Base-by-base conservation (phyloP, 495 filamentous ascomycete genomes). In the Penicillium pancosmium region DNA sequence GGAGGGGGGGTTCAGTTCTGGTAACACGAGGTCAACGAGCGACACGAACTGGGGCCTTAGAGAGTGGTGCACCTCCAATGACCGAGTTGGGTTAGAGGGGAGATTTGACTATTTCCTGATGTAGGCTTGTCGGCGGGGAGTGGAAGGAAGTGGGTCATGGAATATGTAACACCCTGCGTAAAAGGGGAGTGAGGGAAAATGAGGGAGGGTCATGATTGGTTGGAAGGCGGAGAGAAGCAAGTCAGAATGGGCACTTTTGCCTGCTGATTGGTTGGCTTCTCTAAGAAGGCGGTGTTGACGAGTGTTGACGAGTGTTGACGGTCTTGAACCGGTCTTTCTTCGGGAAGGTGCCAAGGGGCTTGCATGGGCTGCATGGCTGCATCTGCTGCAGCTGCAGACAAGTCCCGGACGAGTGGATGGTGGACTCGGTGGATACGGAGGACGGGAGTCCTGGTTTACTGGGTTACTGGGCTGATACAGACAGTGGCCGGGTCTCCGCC, bases 81-180 rank as follows among this genome's bases (percentile, higher is more conserved):
- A 48, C 46, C 48, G 48, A 55, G 35, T 44, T 55, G 13, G 33
- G 48, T 46, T 23, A 33, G 50, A 55, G 53, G 34, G 36, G 16
- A 35, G 43, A 57, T 50, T 35, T 50, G 40, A 25, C 52, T 56
- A 61, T 56, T 56, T 21, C 53, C 58, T 47, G 46, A 56, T 51
- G 23, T 21, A 43, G 52, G 36, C 23, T 16, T 6, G 21, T 10
- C 18, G 23, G 18, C 36, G 36, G 52, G 52, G 57, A 50, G 44
- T 40, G 47, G 31, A 48, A 51, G 40, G 19, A 48, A 27, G 46
- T 23, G 46, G 21, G 46, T 21, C 41, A 46, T 19, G 12, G 41
- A 16, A n/a, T 46, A 46, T 15, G 12, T 46, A 38, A n/a, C 36
- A 13, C 36, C 36, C 12, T 38, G 15, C 36, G 11, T 13, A 38